Evolutionary conservation across 2,329 filamentous ascomycete species (phyloP), one percentile per base, ranked within the genome.

Genomic region (Clonostachys chloroleuca): DNA sequence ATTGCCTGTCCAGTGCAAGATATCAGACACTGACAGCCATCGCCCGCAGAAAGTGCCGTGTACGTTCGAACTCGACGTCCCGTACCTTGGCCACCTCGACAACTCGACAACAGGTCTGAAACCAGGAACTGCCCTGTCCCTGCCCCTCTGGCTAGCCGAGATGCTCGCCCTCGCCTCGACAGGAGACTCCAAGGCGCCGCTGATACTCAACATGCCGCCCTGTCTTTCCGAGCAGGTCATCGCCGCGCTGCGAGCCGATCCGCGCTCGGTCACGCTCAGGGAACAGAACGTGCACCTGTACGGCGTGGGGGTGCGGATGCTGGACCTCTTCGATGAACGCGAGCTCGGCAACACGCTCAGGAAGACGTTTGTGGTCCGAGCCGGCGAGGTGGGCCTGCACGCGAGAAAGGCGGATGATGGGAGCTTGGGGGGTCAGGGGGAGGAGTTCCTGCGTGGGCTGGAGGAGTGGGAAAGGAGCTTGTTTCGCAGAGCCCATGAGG

Each of bases 71-170:
- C 81, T 96, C 60, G 87, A 92, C 50, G 85, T 96, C 34, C 87
- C 91, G 17, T 84, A 88, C 48, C 81, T 97, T 42, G 92, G 92
- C 55, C 90, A 95, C 64, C 78, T 99, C 50, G 91, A 95, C 68
- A 91, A 91, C 59, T 79, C 87, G 20, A 63, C 68, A 3, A 70
- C 77, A 34, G 69, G 87, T 62, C 84, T 97, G 58, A 94, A 92
- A 65, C 70, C 84, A 47, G 88, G 89, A 50, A 92, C 90, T 1
- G 83, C 85, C 40, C 77, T 97, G 42, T 81, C 87, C 51, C 83
- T 97, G 1, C 94, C 94, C 3, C 78, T 97, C 54, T 99, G 94
- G 94, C 83, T 99, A 12, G 91, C 87, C 55, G 89, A 96, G 66
- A 92, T 96, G 80, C 87, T 99, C 45, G 89, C 89, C 33, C 80